These are phyloP conservation scores for Boletus rubescentipes DNA, from an alignment of 768 basidiomycete species.

Conservation along the genomic window DNA sequence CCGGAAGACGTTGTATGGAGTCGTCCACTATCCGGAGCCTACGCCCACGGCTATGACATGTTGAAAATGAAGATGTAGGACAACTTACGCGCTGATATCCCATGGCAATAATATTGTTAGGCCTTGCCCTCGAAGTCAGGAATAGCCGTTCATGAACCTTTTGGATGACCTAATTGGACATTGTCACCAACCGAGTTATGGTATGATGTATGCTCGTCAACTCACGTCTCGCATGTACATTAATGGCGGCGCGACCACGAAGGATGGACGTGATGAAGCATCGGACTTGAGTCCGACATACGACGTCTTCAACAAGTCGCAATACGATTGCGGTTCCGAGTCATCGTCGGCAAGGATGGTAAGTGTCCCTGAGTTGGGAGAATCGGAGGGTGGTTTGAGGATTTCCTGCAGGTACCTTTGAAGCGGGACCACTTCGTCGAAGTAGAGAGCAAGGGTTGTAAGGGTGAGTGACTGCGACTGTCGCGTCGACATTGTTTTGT, in stretches of 20 bases:
- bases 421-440: conserved; percentile 39
- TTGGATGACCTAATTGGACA: conserved; percentile 52
- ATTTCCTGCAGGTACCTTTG: conserved; percentile 41
- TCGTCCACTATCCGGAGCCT: conserved; percentile 37
- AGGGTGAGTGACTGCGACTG: conserved; percentile 18
- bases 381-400: conserved; percentile 23
- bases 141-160: conserved; percentile 59
- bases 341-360: conserved; percentile 14
- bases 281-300: conserved; percentile 43
- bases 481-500: conserved; percentile 1
- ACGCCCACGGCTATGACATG: not conserved
- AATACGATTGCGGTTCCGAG: conserved; percentile 31
- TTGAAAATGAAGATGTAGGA: not conserved
- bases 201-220: not conserved
- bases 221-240: conserved; percentile 57
- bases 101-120: conserved; percentile 59
- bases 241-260: conserved; percentile 39
- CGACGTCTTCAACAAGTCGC: conserved; percentile 42
- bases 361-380: conserved; percentile 5
- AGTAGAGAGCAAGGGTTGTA: conserved; percentile 45
- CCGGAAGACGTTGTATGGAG: conserved; percentile 39
- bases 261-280: conserved; percentile 19
- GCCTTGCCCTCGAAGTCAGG: conserved; percentile 32
- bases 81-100: conserved; percentile 61
- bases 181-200: not conserved